These are phyloP conservation scores for Fusarium duplospermum DNA, from an alignment of 2,329 filamentous ascomycete species.

Conservation along the genomic window DNA sequence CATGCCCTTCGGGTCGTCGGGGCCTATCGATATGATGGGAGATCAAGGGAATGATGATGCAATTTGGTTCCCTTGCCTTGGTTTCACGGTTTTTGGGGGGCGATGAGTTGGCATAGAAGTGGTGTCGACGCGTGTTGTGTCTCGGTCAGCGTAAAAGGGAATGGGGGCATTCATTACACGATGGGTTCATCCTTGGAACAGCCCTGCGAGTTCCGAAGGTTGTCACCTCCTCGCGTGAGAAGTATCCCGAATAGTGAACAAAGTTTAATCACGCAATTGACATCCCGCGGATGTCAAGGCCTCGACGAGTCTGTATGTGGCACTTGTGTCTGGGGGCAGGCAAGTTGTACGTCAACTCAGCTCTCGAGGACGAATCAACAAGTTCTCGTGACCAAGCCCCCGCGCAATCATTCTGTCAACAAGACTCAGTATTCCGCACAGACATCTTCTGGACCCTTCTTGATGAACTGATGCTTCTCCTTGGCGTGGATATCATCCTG, in stretches of 20 bases:
- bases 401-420: not conserved
- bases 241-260: constrained; percentile 13
- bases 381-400: not conserved
- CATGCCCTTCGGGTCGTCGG: constrained; percentile 37
- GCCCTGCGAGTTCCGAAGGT: constrained; percentile 36
- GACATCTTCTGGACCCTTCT: not conserved
- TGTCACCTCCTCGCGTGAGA: constrained; percentile 16
- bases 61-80: not conserved
- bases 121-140: not conserved
- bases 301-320: not conserved
- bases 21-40: constrained; percentile 24
- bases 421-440: not conserved
- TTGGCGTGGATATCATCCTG: not conserved
- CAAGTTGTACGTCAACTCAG: constrained; percentile 16
- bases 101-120: constrained; percentile 5
- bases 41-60: constrained; percentile 32
- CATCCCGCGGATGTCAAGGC: constrained; percentile 13
- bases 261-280: constrained; percentile 37
- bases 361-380: not conserved
- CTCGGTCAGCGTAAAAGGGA: not conserved
- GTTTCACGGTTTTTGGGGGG: constrained; percentile 9
- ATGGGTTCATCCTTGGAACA: not conserved
- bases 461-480: not conserved
- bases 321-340: not conserved
- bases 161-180: not conserved